Percentiles rank a stretch among this genome's conserved stretches.
These are phyloP conservation scores for Phytophthora cryptogea DNA, from an alignment of 352 stramenopile species.

Conservation along the genomic window DNA sequence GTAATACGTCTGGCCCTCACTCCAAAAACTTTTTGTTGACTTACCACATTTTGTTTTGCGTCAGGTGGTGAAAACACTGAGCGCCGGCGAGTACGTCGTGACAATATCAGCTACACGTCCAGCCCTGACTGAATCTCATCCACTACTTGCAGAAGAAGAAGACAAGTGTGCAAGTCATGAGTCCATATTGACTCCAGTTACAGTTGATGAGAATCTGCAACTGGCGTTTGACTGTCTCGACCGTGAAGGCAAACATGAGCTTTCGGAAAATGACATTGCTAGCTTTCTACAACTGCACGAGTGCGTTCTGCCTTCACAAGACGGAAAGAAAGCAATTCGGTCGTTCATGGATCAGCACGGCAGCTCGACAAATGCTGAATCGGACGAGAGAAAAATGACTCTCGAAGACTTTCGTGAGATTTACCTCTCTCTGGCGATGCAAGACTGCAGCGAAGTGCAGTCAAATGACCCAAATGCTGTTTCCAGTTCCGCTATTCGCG, in stretches of 20 bases:
- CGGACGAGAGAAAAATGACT: conserved; percentile 28
- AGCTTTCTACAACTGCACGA: conserved; percentile 37
- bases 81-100: conserved; percentile 50
- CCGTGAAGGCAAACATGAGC: conserved; percentile 33
- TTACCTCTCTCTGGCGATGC: conserved; percentile 32
- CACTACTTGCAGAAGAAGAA: conserved; percentile 4
- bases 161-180: not conserved
- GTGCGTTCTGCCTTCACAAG: conserved; percentile 11
- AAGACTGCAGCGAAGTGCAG: conserved; percentile 4
- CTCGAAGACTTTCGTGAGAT: conserved; percentile 46
- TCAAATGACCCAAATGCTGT: not conserved
- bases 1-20: conserved; percentile 1
- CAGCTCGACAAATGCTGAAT: conserved; percentile 8
- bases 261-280: conserved; percentile 32
- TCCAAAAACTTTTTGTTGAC: not conserved
- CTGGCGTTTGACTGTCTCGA: conserved; percentile 58
- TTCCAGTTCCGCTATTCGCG: conserved; percentile 1
- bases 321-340: conserved; percentile 14
- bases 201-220: conserved; percentile 37
- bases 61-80: conserved; percentile 36
- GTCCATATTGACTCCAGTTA: conserved; percentile 11
- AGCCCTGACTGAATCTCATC: conserved; percentile 11
- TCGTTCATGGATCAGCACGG: conserved; percentile 31
- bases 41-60: not conserved
- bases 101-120: conserved; percentile 17